Evolutionary conservation across 73 alveolate genomes (phyloP).

Genomic region (Diophrys sp.): DNA sequence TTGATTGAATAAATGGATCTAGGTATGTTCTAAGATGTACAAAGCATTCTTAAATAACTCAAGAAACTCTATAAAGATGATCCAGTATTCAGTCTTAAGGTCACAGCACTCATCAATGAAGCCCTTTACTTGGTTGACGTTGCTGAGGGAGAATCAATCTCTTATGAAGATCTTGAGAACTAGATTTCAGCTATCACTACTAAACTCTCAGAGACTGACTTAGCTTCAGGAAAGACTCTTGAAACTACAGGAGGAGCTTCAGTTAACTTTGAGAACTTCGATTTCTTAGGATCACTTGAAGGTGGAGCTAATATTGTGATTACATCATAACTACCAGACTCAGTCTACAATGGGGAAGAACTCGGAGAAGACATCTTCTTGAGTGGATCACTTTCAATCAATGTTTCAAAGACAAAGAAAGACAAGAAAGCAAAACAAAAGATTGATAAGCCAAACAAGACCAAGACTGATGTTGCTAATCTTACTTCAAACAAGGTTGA

Average conservation of each 20-base stretch:
- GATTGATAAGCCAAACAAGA: not conserved
- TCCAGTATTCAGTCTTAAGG: not conserved
- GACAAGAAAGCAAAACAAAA: not conserved
- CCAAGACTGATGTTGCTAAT: not conserved
- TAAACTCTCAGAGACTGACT: not conserved
- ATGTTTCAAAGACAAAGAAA: not conserved
- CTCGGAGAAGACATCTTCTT: not conserved
- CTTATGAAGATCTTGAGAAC: too few relatives aligned
- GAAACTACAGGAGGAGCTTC: conserved; percentile 3
- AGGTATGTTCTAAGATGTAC: not conserved
- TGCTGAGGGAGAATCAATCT: too few relatives aligned
- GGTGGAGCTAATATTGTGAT: not conserved
- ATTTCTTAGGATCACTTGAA: not conserved
- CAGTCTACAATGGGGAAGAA: not conserved
- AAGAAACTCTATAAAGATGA: not conserved
- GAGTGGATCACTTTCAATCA: not conserved
- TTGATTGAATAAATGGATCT: not conserved
- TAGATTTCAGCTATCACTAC: not conserved
- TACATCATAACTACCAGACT: not conserved
- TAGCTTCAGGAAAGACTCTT: too few relatives aligned
- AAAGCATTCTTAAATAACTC: not conserved
- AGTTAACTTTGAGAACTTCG: not conserved
- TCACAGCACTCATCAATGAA: not conserved
- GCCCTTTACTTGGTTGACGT: too few relatives aligned
- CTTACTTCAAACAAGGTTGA: not conserved